Evolutionary conservation across 2,329 filamentous ascomycete genomes (phyloP), one percentile per base, ranked within the genome.

Genomic region (Knoxdaviesia proteae): DNA sequence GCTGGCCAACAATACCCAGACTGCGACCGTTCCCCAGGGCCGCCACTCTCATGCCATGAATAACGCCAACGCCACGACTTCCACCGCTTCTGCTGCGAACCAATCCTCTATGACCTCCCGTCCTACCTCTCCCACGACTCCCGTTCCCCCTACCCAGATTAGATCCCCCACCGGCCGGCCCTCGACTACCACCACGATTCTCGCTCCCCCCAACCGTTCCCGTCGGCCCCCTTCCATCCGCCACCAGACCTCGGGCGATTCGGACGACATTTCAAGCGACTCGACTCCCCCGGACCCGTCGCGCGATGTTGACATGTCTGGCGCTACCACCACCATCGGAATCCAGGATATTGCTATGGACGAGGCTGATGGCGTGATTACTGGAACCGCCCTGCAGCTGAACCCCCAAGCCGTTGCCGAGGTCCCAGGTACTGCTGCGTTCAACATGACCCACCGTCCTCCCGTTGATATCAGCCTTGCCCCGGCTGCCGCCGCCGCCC

Each of bases 401-500:
- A 74, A 78, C 3, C 80, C 84, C 6, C 80, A 80, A 2, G 80
- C 80, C 34, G 80, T 81, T 3, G 87, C 86, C 0, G 84, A 90
- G 52, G 74, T 77, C n/a, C 81, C 86, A 51, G 84, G 92, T 51
- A 74, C 82, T 8, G 86, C 88, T 44, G 84, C 86, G 0, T 94
- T 96, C 61, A 92, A 94, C 61, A 92, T 94, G 52, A 86, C 83
- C 6, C 88, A 94, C 58, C 78, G 82, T 42, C 79, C 78, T 40
- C 74, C 80, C 1, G 74, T 90, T 34, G 86, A 94, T 54, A 84
- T 84, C 41, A 94, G 84, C 58, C 78, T 88, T 45, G 75, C 79
- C 50, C 75, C 74, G 45, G 71, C 73, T 34, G 72, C 78, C 4
- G 77, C 80, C 38, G 70, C 74, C 0, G 65, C 20, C n/a, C 81